Evolutionary conservation across 2,329 filamentous ascomycete species (phyloP).

Genomic region (Hymenoscyphus linearis): DNA sequence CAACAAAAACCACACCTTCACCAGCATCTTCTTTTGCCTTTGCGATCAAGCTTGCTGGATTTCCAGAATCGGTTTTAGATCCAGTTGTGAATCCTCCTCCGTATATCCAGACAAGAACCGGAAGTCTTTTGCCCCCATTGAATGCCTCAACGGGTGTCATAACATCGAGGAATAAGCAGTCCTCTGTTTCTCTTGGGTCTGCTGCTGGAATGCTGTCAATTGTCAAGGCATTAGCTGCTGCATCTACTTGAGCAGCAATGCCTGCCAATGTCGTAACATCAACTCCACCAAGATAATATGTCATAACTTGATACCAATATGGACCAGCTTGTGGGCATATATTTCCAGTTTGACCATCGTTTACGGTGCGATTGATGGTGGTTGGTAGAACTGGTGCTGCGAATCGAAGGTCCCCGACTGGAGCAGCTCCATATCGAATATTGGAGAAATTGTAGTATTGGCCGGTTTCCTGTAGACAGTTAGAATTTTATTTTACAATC

Average conservation of each 20-base stretch:
- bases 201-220: conserved; percentile 11
- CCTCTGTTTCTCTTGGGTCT: conserved; percentile 31
- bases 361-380: conserved; percentile 26
- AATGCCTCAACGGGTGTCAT: conserved; percentile 36
- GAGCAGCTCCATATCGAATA: conserved; percentile 40
- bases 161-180: conserved; percentile 44
- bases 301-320: conserved; percentile 21
- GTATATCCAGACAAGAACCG: conserved; percentile 47
- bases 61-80: conserved; percentile 35
- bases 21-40: conserved; percentile 24
- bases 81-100: conserved; percentile 43
- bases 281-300: conserved; percentile 13
- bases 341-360: conserved; percentile 28
- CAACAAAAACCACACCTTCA: conserved; percentile 35
- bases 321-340: conserved; percentile 35
- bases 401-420: conserved; percentile 38
- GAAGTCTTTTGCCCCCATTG: conserved; percentile 13
- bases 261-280: conserved; percentile 7
- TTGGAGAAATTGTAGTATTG: conserved; percentile 33
- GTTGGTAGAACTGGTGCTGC: conserved; percentile 33
- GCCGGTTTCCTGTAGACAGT: conserved; percentile 25
- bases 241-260: conserved; percentile 5
- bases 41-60: conserved; percentile 38
- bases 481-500: background rate
- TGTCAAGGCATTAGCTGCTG: conserved; percentile 1